A percentile compares a stretch with the other conserved stretches of the same genome.
These are phyloP conservation scores for Physaria fendleri DNA, from an alignment of 345 rosid species.

Conservation along the genomic window DNA sequence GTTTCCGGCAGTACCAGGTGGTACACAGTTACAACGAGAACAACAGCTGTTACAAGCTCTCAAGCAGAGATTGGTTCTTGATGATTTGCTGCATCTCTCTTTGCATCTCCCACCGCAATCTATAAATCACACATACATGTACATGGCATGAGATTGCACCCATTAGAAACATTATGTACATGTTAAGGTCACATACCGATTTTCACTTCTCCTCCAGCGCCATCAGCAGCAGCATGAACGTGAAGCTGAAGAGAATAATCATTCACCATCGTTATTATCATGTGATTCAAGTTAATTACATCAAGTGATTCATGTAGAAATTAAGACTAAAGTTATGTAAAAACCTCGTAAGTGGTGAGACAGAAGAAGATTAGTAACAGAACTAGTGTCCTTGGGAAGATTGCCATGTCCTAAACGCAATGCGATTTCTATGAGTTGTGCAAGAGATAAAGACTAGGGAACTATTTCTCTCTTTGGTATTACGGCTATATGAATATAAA, in stretches of 20 bases:
- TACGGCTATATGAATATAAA: not conserved
- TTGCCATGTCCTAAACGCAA: conserved; percentile 2
- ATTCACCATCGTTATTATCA: not conserved
- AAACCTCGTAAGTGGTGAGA: conserved; percentile 23
- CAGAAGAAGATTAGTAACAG: conserved; percentile 11
- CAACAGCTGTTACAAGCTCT: conserved; percentile 44
- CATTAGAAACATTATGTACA: too few species aligned
- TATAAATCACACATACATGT: not conserved
- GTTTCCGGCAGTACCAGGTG: conserved; percentile 44
- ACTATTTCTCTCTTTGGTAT: conserved; percentile 2
- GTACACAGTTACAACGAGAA: conserved; percentile 39
- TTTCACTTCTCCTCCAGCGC: conserved; percentile 4
- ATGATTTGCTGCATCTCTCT: conserved; percentile 36
- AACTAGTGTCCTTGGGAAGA: not conserved
- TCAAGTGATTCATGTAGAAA: not conserved
- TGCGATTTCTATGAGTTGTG: not conserved
- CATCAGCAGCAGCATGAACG: not conserved
- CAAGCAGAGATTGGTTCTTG: conserved; percentile 33
- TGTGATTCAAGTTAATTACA: not conserved
- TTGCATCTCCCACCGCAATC: conserved; percentile 32
- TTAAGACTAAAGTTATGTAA: not conserved
- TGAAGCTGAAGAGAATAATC: not conserved
- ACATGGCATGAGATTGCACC: too few species aligned
- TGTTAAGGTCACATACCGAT: not conserved
- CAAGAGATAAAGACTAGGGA: not conserved